These are phyloP conservation scores for Anaeromyces robustus DNA, from an alignment of 192 early-diverging fungal genomes.

Conservation along the genomic window DNA sequence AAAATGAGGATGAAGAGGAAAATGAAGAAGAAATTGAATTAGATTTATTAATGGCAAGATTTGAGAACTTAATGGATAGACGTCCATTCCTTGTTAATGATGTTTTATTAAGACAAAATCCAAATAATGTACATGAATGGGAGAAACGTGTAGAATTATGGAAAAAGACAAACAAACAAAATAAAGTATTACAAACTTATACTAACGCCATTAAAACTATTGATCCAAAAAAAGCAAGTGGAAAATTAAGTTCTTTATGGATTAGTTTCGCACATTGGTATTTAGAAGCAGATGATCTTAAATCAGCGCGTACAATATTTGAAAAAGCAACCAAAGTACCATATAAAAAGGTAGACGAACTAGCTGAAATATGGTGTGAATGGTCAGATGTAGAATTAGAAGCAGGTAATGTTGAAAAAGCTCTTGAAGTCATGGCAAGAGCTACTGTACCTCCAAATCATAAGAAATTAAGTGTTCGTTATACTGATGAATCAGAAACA, in stretches of 20 bases:
- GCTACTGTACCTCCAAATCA: conserved; percentile 51
- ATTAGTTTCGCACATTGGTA: conserved; percentile 70
- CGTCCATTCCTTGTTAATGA: conserved; percentile 87
- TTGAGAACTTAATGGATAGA: conserved; percentile 83
- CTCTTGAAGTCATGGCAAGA: conserved; percentile 58
- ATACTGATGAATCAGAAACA: conserved; percentile 61
- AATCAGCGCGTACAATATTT: conserved; percentile 43
- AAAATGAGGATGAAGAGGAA: conserved; percentile 18
- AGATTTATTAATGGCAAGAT: conserved; percentile 67
- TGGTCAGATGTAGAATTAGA: conserved; percentile 80
- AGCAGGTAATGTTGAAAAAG: conserved; percentile 13
- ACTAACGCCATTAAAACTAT: conserved; percentile 53
- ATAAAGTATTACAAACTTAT: conserved; percentile 55
- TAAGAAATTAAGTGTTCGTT: conserved; percentile 33
- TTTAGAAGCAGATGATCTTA: conserved; percentile 38
- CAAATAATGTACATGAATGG: conserved; percentile 84
- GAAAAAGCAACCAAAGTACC: conserved; percentile 70
- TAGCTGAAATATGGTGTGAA: conserved; percentile 77
- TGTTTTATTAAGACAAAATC: conserved; percentile 78
- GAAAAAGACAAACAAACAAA: conserved; percentile 12
- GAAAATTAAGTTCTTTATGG: conserved; percentile 69
- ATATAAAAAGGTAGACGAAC: conserved; percentile 61
- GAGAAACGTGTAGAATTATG: conserved; percentile 65
- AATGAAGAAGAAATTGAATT: conserved; percentile 44
- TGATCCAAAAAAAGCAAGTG: conserved; percentile 57